These are phyloP conservation scores for Ascochyta viciae-villosae DNA, from an alignment of 2,329 filamentous ascomycete species.

Conservation along the genomic window DNA sequence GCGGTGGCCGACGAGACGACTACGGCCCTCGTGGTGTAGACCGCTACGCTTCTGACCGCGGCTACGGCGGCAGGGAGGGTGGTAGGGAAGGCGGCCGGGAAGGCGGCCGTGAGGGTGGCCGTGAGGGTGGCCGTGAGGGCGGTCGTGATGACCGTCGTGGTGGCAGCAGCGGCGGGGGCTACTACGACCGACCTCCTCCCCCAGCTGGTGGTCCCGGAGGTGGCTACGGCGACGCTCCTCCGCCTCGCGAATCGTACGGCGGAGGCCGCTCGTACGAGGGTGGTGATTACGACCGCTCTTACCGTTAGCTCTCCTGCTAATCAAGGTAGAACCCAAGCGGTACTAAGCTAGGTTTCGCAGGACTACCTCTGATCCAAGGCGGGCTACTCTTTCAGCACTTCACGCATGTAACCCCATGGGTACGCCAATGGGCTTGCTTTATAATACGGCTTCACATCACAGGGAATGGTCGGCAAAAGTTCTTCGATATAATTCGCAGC, in stretches of 20 bases:
- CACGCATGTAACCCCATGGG: slow-evolving; percentile 46
- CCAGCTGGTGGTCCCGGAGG: slow-evolving; percentile 35
- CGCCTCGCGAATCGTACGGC: slow-evolving; percentile 48
- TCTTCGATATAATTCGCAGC: slow-evolving; percentile 47
- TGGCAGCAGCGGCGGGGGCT: slow-evolving; percentile 57
- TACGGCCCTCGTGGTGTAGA: slow-evolving; percentile 49
- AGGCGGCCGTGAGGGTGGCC: slow-evolving; percentile 56
- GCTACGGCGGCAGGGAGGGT: slow-evolving; percentile 59
- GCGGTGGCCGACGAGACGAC: slow-evolving; percentile 62
- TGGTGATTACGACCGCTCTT: slow-evolving; percentile 56
- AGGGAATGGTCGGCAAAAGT: slow-evolving; percentile 51
- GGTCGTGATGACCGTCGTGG: slow-evolving; percentile 42
- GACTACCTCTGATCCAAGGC: slow-evolving; percentile 30
- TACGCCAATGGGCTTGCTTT: slow-evolving; percentile 45
- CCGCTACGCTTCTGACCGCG: slow-evolving; percentile 69
- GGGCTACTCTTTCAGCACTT: slow-evolving; percentile 37
- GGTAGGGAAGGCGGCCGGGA: slow-evolving; percentile 58
- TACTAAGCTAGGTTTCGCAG: slow-evolving; percentile 41
- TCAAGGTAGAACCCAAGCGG: slow-evolving; percentile 46
- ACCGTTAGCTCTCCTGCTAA: slow-evolving; percentile 44
- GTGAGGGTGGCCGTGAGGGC: slow-evolving; percentile 57
- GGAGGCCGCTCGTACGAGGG: slow-evolving; percentile 52
- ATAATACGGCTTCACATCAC: slow-evolving; percentile 48
- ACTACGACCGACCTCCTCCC: slow-evolving; percentile 61
- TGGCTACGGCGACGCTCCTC: slow-evolving; percentile 46